Evolutionary conservation across 257 asterid species (phyloP).

Genomic region (Cruciata laevipes): DNA sequence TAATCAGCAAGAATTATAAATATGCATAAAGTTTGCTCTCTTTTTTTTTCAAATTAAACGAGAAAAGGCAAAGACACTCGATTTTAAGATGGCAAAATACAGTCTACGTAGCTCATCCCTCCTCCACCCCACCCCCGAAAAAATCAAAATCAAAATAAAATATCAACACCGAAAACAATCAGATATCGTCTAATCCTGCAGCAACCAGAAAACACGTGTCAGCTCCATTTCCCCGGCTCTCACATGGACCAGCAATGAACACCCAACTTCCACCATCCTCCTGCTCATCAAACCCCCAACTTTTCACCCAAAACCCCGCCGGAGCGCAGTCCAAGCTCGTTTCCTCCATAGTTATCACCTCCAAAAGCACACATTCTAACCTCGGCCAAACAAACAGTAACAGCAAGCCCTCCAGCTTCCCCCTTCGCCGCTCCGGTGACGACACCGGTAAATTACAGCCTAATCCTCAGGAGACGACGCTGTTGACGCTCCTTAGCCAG

Average conservation of each 20-base stretch:
- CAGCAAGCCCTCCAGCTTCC: conserved; percentile 28
- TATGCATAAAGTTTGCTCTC: neutral
- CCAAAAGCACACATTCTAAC: conserved; percentile 30
- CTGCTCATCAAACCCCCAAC: conserved; percentile 14
- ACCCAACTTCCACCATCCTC: conserved; percentile 15
- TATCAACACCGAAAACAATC: conserved; percentile 16
- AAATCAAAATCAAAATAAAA: conserved; percentile 12
- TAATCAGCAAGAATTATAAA: too few species aligned
- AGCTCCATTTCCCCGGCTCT: conserved; percentile 2
- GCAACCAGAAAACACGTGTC: conserved; percentile 12
- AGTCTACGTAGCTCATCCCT: conserved; percentile 37
- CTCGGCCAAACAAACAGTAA: conserved; percentile 30
- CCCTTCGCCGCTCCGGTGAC: conserved; percentile 15
- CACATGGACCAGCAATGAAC: conserved; percentile 62
- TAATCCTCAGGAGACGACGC: conserved; percentile 41
- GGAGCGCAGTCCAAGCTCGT: conserved; percentile 23
- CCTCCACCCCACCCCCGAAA: conserved; percentile 30
- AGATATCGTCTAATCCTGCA: conserved; percentile 18
- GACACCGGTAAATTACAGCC: conserved; percentile 18
- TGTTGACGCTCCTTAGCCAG: conserved; percentile 64
- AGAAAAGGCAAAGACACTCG: neutral
- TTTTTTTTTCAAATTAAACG: neutral
- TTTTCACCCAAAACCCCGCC: conserved; percentile 23
- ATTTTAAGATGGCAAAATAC: conserved; percentile 20
- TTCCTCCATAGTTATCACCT: conserved; percentile 22